phyloP scores from a whole-genome alignment of 129 eudicot species.

The Saposhnikovia divaricata region DNA sequence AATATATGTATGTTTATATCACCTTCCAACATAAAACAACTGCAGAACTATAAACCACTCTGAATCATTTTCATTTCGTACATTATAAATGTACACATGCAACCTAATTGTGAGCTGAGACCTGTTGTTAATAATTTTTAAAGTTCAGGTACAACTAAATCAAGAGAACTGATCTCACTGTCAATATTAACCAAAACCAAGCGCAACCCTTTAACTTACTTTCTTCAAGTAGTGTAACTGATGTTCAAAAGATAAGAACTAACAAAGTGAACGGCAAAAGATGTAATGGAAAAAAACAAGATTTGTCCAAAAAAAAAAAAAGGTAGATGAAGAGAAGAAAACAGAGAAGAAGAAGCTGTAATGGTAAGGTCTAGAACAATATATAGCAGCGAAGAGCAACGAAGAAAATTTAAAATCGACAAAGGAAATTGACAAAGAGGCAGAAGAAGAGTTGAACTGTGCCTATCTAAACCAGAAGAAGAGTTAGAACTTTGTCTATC shows the following conservation, averaged over 20 bases:
- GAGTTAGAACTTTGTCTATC: too few relatives aligned
- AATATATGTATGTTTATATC: too few relatives aligned
- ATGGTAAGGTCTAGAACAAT: neutral
- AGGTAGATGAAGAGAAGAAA: too few relatives aligned
- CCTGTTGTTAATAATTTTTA: neutral
- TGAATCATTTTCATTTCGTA: neutral
- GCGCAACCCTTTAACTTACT: neutral
- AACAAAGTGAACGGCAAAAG: neutral
- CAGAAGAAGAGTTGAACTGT: too few relatives aligned
- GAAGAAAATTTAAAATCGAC: too few relatives aligned
- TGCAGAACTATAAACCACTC: neutral
- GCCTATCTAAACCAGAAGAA: too few relatives aligned
- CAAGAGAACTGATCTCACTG: neutral
- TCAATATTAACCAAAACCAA: neutral
- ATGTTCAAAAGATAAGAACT: neutral
- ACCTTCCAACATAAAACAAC: neutral
- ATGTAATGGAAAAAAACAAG: neutral
- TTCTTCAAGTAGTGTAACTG: neutral
- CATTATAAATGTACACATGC: neutral
- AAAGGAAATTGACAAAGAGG: too few relatives aligned
- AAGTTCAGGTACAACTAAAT: too few relatives aligned
- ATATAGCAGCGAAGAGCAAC: too few relatives aligned
- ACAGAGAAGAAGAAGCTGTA: neutral
- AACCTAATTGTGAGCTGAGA: neutral
- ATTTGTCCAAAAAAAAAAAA: too few relatives aligned